Evolutionary conservation across 768 basidiomycete species (phyloP).

Genomic region (Lactifluus hygrophoroides): DNA sequence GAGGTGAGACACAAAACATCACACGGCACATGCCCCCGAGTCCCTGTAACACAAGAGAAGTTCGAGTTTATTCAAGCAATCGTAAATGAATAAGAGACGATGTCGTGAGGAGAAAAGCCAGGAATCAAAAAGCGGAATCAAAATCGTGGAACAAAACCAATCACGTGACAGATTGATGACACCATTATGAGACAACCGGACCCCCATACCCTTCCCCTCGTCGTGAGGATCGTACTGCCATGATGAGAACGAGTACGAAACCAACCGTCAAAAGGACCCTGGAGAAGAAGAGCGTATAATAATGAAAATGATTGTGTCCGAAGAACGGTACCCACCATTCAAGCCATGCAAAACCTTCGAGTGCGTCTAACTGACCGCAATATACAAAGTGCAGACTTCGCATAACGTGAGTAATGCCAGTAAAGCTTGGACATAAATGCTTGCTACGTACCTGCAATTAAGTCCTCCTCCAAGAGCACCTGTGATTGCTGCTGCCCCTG

Average conservation of each 20-base stretch:
- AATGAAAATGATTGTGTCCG: neutral
- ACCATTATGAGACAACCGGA: neutral
- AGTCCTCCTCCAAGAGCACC: slow-evolving; percentile 5
- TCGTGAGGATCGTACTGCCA: slow-evolving; percentile 7
- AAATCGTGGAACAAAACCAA: neutral
- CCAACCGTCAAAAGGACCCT: slow-evolving; percentile 16
- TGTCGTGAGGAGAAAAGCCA: too few species aligned
- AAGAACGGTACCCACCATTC: slow-evolving; percentile 14
- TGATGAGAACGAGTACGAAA: slow-evolving; percentile 1
- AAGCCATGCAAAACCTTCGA: slow-evolving; percentile 21
- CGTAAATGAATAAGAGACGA: too few species aligned
- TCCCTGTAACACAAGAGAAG: neutral
- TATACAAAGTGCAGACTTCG: slow-evolving; percentile 7
- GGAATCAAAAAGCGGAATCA: too few species aligned
- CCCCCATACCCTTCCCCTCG: slow-evolving; percentile 13
- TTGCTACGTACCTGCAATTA: slow-evolving; percentile 13
- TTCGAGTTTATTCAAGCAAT: too few species aligned
- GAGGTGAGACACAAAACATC: neutral
- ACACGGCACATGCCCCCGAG: neutral
- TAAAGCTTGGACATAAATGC: neutral
- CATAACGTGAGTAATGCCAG: neutral
- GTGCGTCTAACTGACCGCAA: slow-evolving; percentile 17
- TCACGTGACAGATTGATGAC: neutral
- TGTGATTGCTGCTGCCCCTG: slow-evolving; percentile 20
- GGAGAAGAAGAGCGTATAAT: neutral